Percentiles rank a stretch among this genome's conserved stretches.
Evolutionary conservation across 2,329 filamentous ascomycete genomes (phyloP).

Genomic region (Pseudogymnoascus sp.): DNA sequence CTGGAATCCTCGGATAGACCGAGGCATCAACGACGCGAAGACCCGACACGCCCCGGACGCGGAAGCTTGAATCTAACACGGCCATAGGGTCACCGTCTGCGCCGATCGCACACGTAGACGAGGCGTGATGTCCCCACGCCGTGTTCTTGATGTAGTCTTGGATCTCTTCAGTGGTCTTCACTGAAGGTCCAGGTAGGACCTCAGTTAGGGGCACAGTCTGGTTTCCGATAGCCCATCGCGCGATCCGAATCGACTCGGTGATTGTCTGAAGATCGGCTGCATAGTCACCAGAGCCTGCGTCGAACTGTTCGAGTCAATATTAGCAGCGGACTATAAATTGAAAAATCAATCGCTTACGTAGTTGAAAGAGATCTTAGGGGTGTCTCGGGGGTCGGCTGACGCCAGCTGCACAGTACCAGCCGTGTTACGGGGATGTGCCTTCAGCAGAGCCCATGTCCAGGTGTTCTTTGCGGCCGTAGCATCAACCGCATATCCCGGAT

Average conservation of each 20-base stretch:
- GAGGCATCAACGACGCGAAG: constrained; percentile 55
- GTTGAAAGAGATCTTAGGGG: constrained; percentile 54
- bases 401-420: constrained; percentile 54
- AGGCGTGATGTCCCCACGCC: constrained; percentile 51
- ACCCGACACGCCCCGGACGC: constrained; percentile 45
- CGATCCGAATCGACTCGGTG: constrained; percentile 14
- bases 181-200: constrained; percentile 33
- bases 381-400: constrained; percentile 53
- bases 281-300: constrained; percentile 30
- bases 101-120: constrained; percentile 47
- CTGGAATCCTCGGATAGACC: constrained; percentile 43
- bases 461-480: constrained; percentile 32
- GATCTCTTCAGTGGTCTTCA: constrained; percentile 35
- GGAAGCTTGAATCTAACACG: constrained; percentile 47
- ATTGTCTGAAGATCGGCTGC: constrained; percentile 16
- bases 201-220: constrained; percentile 34
- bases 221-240: constrained; percentile 30
- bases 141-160: constrained; percentile 40
- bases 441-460: constrained; percentile 37
- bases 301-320: constrained; percentile 29
- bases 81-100: constrained; percentile 29
- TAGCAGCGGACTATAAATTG: not conserved
- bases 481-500: constrained; percentile 31
- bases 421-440: constrained; percentile 53
- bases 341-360: constrained; percentile 27